Conservation (phyloP, 805 yeast species). For the Saturnispora quitensis region DNA sequence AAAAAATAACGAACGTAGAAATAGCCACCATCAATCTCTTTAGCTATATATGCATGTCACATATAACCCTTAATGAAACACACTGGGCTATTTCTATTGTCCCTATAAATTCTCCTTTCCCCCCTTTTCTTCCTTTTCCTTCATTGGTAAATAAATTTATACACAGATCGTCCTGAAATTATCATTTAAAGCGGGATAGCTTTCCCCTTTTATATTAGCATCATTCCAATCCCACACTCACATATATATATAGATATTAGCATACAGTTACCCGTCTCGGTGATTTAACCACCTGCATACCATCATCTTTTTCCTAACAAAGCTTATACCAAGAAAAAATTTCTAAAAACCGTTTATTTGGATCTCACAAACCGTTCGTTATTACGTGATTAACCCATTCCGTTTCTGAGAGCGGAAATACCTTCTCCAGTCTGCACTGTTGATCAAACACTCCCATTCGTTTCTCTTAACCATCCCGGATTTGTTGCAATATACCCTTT, state of each 20-base stretch:
- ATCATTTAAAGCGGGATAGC: neutral
- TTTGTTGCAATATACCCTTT: constrained; percentile 33
- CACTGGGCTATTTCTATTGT: neutral
- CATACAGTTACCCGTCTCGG: neutral
- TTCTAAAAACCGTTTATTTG: neutral
- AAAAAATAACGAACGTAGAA: neutral
- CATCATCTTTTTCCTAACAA: neutral
- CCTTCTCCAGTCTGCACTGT: constrained; percentile 19
- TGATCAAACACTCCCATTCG: constrained; percentile 34
- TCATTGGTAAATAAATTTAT: neutral
- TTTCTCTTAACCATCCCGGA: constrained; percentile 42
- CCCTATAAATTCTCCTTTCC: neutral
- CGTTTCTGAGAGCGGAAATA: constrained; percentile 11
- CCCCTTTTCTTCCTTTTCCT: neutral
- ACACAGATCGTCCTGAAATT: neutral
- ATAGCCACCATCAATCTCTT: neutral
- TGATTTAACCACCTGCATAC: neutral
- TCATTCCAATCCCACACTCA: neutral
- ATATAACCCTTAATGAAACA: neutral
- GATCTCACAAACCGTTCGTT: neutral
- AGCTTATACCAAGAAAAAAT: neutral
- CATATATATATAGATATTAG: neutral
- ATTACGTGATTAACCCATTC: neutral
- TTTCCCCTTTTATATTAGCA: neutral
- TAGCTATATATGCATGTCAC: neutral